Percentiles rank a stretch among this genome's conserved stretches.
Evolutionary conservation across 352 stramenopile species (phyloP).

Genomic region (Pythium graminicola): DNA sequence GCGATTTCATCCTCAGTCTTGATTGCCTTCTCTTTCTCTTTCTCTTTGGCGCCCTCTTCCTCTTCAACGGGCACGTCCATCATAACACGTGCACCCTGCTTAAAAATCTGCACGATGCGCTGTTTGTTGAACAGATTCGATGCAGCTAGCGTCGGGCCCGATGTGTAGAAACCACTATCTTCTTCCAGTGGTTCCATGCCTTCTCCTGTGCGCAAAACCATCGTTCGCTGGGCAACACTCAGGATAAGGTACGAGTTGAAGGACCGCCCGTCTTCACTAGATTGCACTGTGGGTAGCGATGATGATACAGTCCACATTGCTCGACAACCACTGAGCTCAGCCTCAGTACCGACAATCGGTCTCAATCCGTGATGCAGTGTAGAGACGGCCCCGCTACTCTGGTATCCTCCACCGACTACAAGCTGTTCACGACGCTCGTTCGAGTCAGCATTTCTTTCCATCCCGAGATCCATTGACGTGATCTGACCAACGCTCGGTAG

Average conservation of each 20-base stretch:
- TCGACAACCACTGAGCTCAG: conserved; percentile 70
- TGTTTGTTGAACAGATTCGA: conserved; percentile 77
- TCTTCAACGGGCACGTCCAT: conserved; percentile 50
- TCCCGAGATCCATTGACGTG: conserved; percentile 72
- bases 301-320: conserved; percentile 84
- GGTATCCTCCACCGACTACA: conserved; percentile 64
- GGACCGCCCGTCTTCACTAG: conserved; percentile 41
- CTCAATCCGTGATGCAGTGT: conserved; percentile 74
- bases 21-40: conserved; percentile 19
- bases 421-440: conserved; percentile 75
- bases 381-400: conserved; percentile 58
- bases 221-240: conserved; percentile 72
- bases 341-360: conserved; percentile 79
- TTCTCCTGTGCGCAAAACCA: conserved; percentile 80
- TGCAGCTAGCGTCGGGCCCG: conserved; percentile 64
- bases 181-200: conserved; percentile 80
- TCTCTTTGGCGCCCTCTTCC: conserved; percentile 10
- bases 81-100: conserved; percentile 77
- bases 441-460: conserved; percentile 68
- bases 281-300: conserved; percentile 36
- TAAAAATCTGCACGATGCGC: conserved; percentile 84
- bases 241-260: conserved; percentile 82
- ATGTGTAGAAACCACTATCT: conserved; percentile 80
- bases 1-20: conserved; percentile 26
- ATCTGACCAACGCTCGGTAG: conserved; percentile 74